Base-by-base conservation (phyloP, 2,329 filamentous ascomycete genomes). In the Xylariaceae sp. region DNA sequence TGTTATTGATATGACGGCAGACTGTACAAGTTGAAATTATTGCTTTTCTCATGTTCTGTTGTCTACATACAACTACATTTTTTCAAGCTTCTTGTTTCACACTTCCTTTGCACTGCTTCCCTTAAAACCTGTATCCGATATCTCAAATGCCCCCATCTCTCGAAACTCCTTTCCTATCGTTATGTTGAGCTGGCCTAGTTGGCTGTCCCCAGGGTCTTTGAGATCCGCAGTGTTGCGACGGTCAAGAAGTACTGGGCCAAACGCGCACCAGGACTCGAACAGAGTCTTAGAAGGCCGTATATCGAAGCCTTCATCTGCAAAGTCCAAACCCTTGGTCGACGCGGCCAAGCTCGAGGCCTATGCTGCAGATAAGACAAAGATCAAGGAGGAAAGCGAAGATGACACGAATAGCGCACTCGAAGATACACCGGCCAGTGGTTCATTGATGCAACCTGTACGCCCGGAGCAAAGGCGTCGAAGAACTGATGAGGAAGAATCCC, bases 261-360 rank as follows among this genome's bases (percentile, higher is more conserved):
- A 19, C 15, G 17, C 30, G 30, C 38, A 27, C 11, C 40, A 19
- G 7, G 26, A 38, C 14, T 31, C 12, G 23, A 32, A 43, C 19
- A 48, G 39, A 34, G 35, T 53, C 38, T 39, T 54, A 27, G 23
- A 38, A 26, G 50, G 53, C 23, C 51, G 50, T n/a, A 40, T 54
- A 30, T 44, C 50, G 21, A 53, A 56, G 30, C 33, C 17, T 19
- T 9, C 14, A 13, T 33, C 21, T 12, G 32, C 36, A 13, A 34
- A 38, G 32, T 5, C 14, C 12, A 13, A 36, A 13, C 15, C 36
- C 17, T 26, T 16, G 24, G 13, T 13, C 12, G 13, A 28, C 3
- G 2, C 17, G 11, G 17, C 11, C 3, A 40, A 33, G 18, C 7
- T 14, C 11, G 15, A 24, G 30, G n/a, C n/a, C 16, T 5, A 18